Evolutionary conservation across 2,329 filamentous ascomycete species (phyloP).

Genomic region (Gnomoniopsis smithogilvyi): DNA sequence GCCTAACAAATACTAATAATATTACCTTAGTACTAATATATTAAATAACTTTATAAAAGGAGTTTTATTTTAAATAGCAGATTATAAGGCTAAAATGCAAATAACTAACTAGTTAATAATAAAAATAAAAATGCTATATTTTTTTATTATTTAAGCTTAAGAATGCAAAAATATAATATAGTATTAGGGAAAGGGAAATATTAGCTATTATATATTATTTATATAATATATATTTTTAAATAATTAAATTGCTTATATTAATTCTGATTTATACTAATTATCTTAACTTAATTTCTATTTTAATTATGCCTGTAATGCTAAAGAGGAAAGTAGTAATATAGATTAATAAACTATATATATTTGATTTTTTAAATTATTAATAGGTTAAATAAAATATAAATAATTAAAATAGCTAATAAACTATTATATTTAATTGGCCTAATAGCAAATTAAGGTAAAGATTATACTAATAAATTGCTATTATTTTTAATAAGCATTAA

Average conservation of each 20-base stretch:
- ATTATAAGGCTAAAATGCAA: not conserved
- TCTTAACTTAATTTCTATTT: not conserved
- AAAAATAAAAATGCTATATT: not conserved
- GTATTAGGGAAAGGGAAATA: not conserved
- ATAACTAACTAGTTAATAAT: not conserved
- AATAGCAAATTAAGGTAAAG: no score
- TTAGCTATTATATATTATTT: not conserved
- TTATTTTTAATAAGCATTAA: no score
- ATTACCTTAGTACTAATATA: not conserved
- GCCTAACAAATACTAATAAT: no score
- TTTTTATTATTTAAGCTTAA: not conserved
- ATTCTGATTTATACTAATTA: not conserved
- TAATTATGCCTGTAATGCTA: not conserved
- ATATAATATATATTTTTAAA: not conserved
- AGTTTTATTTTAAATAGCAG: not conserved
- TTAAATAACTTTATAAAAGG: not conserved
- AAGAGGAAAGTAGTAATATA: not conserved
- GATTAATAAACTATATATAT: not conserved
- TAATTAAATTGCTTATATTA: not conserved
- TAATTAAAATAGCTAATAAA: not conserved
- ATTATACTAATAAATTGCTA: no score
- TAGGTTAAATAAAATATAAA: not conserved
- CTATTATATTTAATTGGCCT: no score
- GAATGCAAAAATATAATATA: not conserved
- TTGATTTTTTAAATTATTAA: not conserved